Evolutionary conservation across 768 basidiomycete species (phyloP).

Genomic region (Suillus sp.): DNA sequence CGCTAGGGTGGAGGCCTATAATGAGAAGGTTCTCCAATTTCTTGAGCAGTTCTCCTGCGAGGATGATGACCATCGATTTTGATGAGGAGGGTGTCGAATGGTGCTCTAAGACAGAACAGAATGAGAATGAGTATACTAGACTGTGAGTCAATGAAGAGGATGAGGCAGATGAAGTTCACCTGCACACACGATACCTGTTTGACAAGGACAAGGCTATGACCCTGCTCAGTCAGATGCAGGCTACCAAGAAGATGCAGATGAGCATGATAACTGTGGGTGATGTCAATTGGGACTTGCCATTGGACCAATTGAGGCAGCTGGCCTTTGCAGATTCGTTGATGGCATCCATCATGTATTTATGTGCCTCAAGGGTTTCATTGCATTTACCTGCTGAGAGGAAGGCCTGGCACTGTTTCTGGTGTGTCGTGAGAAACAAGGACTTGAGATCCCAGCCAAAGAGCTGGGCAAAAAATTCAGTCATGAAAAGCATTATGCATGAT

Average conservation of each 20-base stretch:
- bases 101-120: conserved; percentile 77
- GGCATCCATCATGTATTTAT: no score
- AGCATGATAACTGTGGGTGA: no score
- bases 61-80: conserved; percentile 87
- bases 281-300: no score
- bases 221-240: conserved; percentile 96
- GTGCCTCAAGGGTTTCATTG: no score
- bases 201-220: conserved; percentile 99
- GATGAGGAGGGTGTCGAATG: conserved; percentile 81
- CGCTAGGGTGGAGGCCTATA: conserved; percentile 97
- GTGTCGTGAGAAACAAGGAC: no score
- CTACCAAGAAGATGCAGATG: conserved; percentile 94
- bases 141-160: conserved; percentile 90
- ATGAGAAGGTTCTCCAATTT: conserved; percentile 88
- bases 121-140: conserved; percentile 93
- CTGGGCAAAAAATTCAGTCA: no score
- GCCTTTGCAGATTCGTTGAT: no score
- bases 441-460: no score
- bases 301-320: no score
- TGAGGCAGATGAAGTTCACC: conserved; percentile 90
- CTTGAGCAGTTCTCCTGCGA: conserved; percentile 94
- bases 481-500: no score
- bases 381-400: no score
- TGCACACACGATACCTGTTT: conserved; percentile 93
- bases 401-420: no score